Conservation (phyloP, 2,329 filamentous ascomycete genomes). For the Dactylellina leptospora region DNA sequence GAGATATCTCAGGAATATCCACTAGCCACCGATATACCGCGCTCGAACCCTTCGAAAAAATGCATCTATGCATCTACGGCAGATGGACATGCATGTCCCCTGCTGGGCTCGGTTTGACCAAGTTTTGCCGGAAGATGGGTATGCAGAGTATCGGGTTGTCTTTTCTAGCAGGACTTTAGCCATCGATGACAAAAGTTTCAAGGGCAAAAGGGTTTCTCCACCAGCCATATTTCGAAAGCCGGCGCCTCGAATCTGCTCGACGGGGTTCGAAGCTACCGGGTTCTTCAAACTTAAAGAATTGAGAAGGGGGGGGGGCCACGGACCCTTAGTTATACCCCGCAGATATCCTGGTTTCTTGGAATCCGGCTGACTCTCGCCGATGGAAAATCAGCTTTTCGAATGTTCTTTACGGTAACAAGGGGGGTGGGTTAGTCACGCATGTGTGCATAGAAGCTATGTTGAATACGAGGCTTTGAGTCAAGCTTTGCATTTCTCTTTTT, state of each 20-base stretch:
- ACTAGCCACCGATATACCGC: background rate
- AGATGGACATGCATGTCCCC: slow-evolving; percentile 2
- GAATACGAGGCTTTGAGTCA: slow-evolving; percentile 37
- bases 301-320: slow-evolving; percentile 16
- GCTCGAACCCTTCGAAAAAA: background rate
- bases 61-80: background rate
- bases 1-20: background rate
- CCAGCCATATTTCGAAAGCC: slow-evolving; percentile 43
- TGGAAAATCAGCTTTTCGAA: slow-evolving; percentile 50
- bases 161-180: slow-evolving; percentile 15
- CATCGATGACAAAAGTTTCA: slow-evolving; percentile 7
- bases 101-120: slow-evolving; percentile 1
- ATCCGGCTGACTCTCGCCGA: slow-evolving; percentile 30
- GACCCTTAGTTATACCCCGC: slow-evolving; percentile 48
- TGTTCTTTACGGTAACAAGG: slow-evolving; percentile 37
- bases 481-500: slow-evolving; percentile 10
- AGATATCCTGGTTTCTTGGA: slow-evolving; percentile 24
- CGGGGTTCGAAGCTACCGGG: slow-evolving; percentile 33
- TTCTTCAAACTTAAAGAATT: slow-evolving; percentile 13
- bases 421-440: background rate
- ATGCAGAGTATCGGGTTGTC: slow-evolving; percentile 3
- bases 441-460: background rate
- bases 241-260: background rate
- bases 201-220: slow-evolving; percentile 37
- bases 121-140: background rate